phyloP scores from a whole-genome alignment of 495 filamentous ascomycete genomes.

The Neurospora hispaniola region DNA sequence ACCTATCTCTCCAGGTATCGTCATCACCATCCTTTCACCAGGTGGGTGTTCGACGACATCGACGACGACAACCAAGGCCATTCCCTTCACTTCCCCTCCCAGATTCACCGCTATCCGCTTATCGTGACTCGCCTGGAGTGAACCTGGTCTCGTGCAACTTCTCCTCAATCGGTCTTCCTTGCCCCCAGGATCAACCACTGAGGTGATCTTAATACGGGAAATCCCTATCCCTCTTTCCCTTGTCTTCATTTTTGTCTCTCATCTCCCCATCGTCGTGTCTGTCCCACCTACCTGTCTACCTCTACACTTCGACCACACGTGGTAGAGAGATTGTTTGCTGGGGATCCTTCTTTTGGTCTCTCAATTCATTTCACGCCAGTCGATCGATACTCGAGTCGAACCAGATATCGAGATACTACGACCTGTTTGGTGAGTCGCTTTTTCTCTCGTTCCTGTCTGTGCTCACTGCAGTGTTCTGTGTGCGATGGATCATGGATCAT shows the following conservation, averaged over 20 bases:
- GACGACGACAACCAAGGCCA: neutral
- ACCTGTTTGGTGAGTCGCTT: constrained; percentile 6
- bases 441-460: neutral
- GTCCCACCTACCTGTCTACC: neutral
- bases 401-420: neutral
- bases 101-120: neutral
- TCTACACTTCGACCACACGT: neutral
- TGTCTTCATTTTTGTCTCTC: neutral
- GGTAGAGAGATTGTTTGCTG: neutral
- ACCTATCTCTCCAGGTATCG: neutral
- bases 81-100: neutral
- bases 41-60: neutral
- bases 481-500: neutral
- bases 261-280: neutral
- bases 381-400: neutral
- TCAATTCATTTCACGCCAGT: neutral
- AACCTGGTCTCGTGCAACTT: neutral
- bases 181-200: neutral
- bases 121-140: neutral
- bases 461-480: neutral
- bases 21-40: neutral
- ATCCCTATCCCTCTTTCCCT: neutral
- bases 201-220: neutral
- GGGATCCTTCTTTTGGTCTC: neutral
- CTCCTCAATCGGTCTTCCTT: neutral